Conservation (phyloP, 2,329 filamentous ascomycete genomes). For the Lachnellula subtilissima region DNA sequence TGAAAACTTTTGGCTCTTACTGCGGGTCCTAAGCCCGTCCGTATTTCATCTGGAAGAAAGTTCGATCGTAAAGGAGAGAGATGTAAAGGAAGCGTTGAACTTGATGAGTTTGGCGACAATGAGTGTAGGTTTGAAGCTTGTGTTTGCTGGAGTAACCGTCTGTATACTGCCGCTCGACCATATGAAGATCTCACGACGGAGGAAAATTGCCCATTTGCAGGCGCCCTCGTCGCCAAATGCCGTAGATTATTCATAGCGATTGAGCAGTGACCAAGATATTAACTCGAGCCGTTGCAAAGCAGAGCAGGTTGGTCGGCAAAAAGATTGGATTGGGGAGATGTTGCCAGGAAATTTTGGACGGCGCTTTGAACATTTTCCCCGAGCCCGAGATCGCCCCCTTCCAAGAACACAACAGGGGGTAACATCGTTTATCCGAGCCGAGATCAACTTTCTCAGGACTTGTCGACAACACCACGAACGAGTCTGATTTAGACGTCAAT, state of each 20-base stretch:
- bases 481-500: neutral
- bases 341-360: constrained; percentile 18
- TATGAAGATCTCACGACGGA: constrained; percentile 31
- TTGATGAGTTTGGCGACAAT: constrained; percentile 27
- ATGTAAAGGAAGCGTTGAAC: constrained; percentile 36
- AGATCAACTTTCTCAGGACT: constrained; percentile 23
- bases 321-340: constrained; percentile 5
- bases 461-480: constrained; percentile 3
- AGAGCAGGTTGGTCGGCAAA: constrained; percentile 2
- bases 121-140: constrained; percentile 22
- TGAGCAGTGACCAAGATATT: constrained; percentile 4
- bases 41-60: constrained; percentile 34
- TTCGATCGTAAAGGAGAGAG: constrained; percentile 34
- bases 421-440: constrained; percentile 15
- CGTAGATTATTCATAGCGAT: constrained; percentile 30
- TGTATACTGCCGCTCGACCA: constrained; percentile 28
- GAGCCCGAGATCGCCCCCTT: constrained; percentile 11
- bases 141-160: constrained; percentile 33
- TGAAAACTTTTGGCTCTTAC: constrained; percentile 22
- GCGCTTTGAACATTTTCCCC: constrained; percentile 25
- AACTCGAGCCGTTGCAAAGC: constrained; percentile 4
- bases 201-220: constrained; percentile 24
- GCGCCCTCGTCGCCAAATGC: constrained; percentile 22
- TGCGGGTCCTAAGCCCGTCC: constrained; percentile 5
- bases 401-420: neutral